A percentile compares a stretch with the other conserved stretches of the same genome.
Evolutionary conservation across 805 yeast genomes (phyloP).

Genomic region (Candida taoyuanica): DNA sequence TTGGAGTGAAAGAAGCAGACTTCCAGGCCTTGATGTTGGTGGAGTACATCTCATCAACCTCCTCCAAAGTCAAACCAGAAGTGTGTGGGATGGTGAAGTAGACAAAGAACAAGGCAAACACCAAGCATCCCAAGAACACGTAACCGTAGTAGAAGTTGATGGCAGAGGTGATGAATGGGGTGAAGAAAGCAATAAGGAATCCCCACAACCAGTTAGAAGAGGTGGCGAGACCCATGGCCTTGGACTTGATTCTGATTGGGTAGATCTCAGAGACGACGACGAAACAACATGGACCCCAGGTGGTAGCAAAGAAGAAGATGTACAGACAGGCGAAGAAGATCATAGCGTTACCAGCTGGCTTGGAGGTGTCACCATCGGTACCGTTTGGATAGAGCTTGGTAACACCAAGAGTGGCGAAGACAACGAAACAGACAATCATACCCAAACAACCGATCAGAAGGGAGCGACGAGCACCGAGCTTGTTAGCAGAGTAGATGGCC

Average conservation of each 20-base stretch:
- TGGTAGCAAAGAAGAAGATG: conserved; percentile 67
- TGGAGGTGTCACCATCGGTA: conserved; percentile 41
- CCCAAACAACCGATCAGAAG: conserved; percentile 45
- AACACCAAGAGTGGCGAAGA: conserved; percentile 61
- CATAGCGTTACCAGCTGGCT: conserved; percentile 64
- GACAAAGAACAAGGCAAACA: conserved; percentile 58
- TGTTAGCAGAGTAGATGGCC: conserved; percentile 47
- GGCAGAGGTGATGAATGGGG: conserved; percentile 65
- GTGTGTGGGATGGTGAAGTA: conserved; percentile 75
- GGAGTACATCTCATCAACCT: conserved; percentile 62
- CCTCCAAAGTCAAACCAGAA: conserved; percentile 76
- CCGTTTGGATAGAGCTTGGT: conserved; percentile 39
- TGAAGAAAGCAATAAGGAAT: conserved; percentile 59
- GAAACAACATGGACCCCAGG: conserved; percentile 70
- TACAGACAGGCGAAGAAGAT: conserved; percentile 64
- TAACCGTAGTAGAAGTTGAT: conserved; percentile 73
- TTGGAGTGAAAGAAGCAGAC: conserved; percentile 51
- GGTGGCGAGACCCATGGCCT: conserved; percentile 53
- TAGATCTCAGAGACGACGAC: conserved; percentile 64
- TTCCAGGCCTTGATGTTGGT: conserved; percentile 41
- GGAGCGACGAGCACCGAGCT: conserved; percentile 48
- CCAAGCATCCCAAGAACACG: conserved; percentile 55
- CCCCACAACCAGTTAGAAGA: conserved; percentile 67
- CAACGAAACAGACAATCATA: conserved; percentile 41
- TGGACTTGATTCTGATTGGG: conserved; percentile 65